Percentiles rank a stretch among this genome's conserved stretches.
Evolutionary conservation across 495 filamentous ascomycete species (phyloP).

Genomic region (Xanthoparmelia taractica): DNA sequence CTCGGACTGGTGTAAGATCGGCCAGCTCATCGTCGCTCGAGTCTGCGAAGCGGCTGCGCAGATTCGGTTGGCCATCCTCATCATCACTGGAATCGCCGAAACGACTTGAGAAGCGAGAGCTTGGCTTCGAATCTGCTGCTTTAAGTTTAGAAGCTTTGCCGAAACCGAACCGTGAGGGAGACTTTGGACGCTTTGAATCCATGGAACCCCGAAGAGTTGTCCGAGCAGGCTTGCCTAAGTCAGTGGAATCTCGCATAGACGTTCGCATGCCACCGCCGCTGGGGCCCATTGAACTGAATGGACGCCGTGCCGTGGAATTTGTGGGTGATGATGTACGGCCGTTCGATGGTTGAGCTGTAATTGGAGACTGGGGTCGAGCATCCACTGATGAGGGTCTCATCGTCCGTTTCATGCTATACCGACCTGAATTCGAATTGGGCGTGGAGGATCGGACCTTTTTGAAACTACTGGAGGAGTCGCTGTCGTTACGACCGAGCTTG

Average conservation of each 20-base stretch:
- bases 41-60: constrained; percentile 69
- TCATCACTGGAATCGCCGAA: constrained; percentile 72
- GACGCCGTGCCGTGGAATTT: constrained; percentile 22
- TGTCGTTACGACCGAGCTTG: constrained; percentile 41
- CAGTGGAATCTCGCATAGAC: constrained; percentile 40
- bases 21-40: constrained; percentile 60
- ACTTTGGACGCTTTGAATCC: constrained; percentile 28
- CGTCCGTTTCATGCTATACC: constrained; percentile 47
- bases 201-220: constrained; percentile 28
- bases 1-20: constrained; percentile 51
- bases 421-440: constrained; percentile 31
- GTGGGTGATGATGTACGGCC: constrained; percentile 30
- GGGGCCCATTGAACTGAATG: constrained; percentile 24
- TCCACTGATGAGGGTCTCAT: constrained; percentile 41
- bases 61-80: constrained; percentile 43
- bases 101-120: constrained; percentile 41
- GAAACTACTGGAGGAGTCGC: constrained; percentile 58
- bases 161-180: constrained; percentile 42
- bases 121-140: constrained; percentile 26
- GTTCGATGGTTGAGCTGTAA: constrained; percentile 33
- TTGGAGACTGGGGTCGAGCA: constrained; percentile 30
- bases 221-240: constrained; percentile 17
- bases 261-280: constrained; percentile 37
- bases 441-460: constrained; percentile 38
- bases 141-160: constrained; percentile 40